phyloP scores from a whole-genome alignment of 2,329 filamentous ascomycete genomes.

The Pezicula neosporulosa region DNA sequence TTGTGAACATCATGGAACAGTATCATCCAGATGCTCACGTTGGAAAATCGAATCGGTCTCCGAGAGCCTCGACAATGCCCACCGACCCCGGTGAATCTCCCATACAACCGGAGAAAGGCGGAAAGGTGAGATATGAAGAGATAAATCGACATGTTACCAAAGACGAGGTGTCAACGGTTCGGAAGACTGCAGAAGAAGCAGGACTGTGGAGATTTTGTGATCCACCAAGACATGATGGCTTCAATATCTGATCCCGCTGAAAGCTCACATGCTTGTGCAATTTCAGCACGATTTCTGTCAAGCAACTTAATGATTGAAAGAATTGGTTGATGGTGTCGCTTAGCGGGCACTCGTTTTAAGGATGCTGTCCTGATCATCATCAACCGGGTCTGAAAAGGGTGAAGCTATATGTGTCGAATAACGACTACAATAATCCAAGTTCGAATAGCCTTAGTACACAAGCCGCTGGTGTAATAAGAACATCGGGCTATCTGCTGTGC shows the following conservation, averaged over 20 bases:
- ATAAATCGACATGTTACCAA: constrained; percentile 70
- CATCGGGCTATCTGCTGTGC: no score
- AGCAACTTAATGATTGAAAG: no score
- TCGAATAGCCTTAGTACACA: no score
- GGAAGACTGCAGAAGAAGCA: constrained; percentile 63
- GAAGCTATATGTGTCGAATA: no score
- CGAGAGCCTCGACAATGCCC: constrained; percentile 24
- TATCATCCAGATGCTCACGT: constrained; percentile 80
- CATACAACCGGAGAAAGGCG: constrained; percentile 25
- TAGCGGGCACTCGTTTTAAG: no score
- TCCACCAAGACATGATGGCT: constrained; percentile 30
- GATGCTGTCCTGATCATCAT: no score
- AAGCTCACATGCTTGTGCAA: no score
- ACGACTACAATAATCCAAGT: no score
- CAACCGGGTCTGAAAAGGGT: no score
- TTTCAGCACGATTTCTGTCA: no score
- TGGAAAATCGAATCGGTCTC: constrained; percentile 57
- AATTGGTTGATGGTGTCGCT: no score
- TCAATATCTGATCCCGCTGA: constrained; percentile 9
- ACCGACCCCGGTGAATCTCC: constrained; percentile 13
- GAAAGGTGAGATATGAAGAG: constrained; percentile 64
- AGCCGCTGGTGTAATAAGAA: no score
- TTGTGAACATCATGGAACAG: constrained; percentile 88
- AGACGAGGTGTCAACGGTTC: constrained; percentile 63
- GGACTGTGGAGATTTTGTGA: constrained; percentile 81